Percentiles rank a stretch among this genome's conserved stretches.
Conservation (phyloP, 495 filamentous ascomycete species). For the Tuber borchii region DNA sequence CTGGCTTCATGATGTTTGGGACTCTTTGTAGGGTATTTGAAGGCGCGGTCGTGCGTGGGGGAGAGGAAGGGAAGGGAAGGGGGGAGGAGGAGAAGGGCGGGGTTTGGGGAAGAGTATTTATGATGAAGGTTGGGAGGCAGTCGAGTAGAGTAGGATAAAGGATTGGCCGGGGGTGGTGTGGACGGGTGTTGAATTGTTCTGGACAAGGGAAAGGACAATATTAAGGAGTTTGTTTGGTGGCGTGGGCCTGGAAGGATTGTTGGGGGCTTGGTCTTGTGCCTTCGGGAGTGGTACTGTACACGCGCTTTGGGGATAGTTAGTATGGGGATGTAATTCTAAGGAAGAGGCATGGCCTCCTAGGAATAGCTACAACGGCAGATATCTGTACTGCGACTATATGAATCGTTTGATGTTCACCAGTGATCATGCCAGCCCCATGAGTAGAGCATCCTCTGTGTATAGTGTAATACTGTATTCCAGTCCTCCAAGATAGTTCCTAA, state of each 20-base stretch:
- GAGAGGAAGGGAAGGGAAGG: background rate
- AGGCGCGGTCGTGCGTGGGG: background rate
- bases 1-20: slow-evolving; percentile 1
- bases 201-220: background rate
- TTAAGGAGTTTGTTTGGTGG: background rate
- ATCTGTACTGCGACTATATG: background rate
- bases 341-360: background rate
- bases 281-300: background rate
- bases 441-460: background rate
- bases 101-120: background rate
- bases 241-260: background rate
- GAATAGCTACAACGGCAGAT: background rate
- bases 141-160: background rate
- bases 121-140: background rate
- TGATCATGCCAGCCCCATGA: background rate
- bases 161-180: background rate
- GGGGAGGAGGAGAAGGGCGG: no score
- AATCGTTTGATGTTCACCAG: background rate
- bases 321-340: background rate
- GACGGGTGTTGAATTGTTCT: background rate
- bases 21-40: background rate
- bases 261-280: background rate
- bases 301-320: background rate
- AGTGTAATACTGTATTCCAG: background rate
- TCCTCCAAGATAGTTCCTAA: background rate